Evolutionary conservation across 2,329 filamentous ascomycete species (phyloP), one percentile per base, ranked within the genome.

Genomic region (Phoma herbarum): DNA sequence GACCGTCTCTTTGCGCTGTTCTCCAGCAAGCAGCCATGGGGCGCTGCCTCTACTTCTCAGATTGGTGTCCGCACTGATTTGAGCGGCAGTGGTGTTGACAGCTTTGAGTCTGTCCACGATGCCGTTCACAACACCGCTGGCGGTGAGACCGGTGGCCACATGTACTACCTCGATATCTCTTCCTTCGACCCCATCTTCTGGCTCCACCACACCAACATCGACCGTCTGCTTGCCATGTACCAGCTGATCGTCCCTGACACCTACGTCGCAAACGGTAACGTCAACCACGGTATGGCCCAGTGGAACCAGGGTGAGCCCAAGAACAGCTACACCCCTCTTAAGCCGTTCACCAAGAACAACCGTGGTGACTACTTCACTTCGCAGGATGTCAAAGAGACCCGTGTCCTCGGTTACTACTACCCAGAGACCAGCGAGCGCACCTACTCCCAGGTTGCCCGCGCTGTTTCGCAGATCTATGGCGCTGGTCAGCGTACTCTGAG

Each of bases 111-210:
- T 22, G 55, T 75, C 29, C 75, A 77, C 66, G 75, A 77, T 48
- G 64, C 64, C 41, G 61, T 76, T 39, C 75, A 77, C 68, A 68
- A 66, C 58, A 71, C 70, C 28, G 66, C 66, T 63, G 75, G 75
- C 62, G 75, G 75, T 55, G 70, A 71, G 50, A 55, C 87, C 11
- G 87, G 84, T 63, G 89, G 90, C 4, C 89, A 91, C 71, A 90
- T 94, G 88, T 86, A 87, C 43, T 90, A 88, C 74, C 86, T 92
- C 54, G 75, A 77, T 55, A 88, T 90, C 64, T 91, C 91, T n/a
- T 85, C 90, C 0, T 95, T 92, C 72, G 92, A 95, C 68, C 91
- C 91, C 1, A 79, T 92, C 35, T 77, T 77, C 69, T 76, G 73
- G 74, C 68, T 77, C n/a, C 75, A 76, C 65, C 75, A 77, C 68